Base-by-base conservation (phyloP, 768 basidiomycete genomes). In the Auricularia cornea region DNA sequence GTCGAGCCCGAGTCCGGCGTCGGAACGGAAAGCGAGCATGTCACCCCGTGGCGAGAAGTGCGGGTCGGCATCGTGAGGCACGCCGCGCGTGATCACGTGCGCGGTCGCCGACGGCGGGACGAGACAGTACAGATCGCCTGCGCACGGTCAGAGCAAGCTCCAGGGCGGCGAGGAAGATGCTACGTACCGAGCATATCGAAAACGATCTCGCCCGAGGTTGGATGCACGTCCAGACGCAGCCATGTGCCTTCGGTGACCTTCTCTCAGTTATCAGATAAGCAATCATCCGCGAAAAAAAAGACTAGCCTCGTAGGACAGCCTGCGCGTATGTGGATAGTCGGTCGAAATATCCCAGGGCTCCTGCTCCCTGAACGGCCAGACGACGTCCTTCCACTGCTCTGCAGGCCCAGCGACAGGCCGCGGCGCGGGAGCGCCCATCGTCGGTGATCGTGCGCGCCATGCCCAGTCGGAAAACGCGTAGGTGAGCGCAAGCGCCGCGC, bases 1-100 rank as follows among this genome's bases (percentile, higher is more conserved):
- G 68, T 90, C 88, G n/a, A 89, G 76, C 3, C 89, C 89, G 3
- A 88, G 77, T 38, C 79, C 87, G 6, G 88, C 88, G 71, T 90
- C 88, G 59, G 89, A 90, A 65, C 82, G 80, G 70, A 86, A 90
- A 3, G 84, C 84, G n/a, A 90, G 64, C 57, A 77, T 75, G 62
- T 84, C 80, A 0, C 89, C 88, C 41, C 79, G 73, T 0, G 89
- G 86, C 3, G 87, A 88, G 74, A 90, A 90, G 64, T 81, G 86
- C 1, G 88, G 87, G 70, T 90, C 86, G 0, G 86, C 79, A 66
- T 90, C 88, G 66, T 86, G 80, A 11, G 89, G 89, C n/a, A 88
- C 75, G 2, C 89, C 89, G 0, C 78, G 74, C 26, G 88, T 74
- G 41, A 90, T 75, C 4, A 87, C 85, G 59, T 80, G 76, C 5